Conservation (phyloP, 2,329 filamentous ascomycete genomes). For the Shiraia sp. region DNA sequence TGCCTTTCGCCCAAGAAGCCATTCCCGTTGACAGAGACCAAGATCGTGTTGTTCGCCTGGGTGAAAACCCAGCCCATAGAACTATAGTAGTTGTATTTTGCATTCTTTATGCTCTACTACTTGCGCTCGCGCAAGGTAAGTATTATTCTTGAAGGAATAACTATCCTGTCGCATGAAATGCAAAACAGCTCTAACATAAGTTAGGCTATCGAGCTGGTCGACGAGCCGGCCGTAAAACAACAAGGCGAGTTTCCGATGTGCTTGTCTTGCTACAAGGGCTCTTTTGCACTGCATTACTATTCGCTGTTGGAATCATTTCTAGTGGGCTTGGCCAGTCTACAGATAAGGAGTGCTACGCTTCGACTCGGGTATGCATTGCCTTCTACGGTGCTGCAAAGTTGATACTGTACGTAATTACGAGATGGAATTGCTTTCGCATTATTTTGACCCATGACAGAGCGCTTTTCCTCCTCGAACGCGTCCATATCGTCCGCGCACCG, state of each 20-base stretch:
- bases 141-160: too few species aligned
- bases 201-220: slow-evolving; percentile 26
- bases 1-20: too few species aligned
- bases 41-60: background rate
- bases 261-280: slow-evolving; percentile 24
- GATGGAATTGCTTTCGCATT: background rate
- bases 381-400: slow-evolving; percentile 42
- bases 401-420: slow-evolving; percentile 26
- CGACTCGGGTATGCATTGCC: slow-evolving; percentile 41
- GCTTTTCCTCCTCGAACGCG: slow-evolving; percentile 45
- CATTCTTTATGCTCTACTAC: slow-evolving; percentile 14
- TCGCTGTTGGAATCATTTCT: slow-evolving; percentile 29
- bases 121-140: slow-evolving; percentile 24
- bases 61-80: slow-evolving; percentile 10
- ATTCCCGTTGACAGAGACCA: too few species aligned
- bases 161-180: too few species aligned
- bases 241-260: slow-evolving; percentile 13
- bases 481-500: slow-evolving; percentile 39
- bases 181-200: background rate
- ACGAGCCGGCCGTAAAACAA: slow-evolving; percentile 12
- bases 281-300: slow-evolving; percentile 26
- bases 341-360: slow-evolving; percentile 30
- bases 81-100: slow-evolving; percentile 16
- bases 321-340: slow-evolving; percentile 32
- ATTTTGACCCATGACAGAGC: slow-evolving; percentile 22